A percentile compares a stretch with the other conserved stretches of the same genome.
These are phyloP conservation scores for Starmerella scarabaei DNA, from an alignment of 805 yeast species.

Conservation along the genomic window DNA sequence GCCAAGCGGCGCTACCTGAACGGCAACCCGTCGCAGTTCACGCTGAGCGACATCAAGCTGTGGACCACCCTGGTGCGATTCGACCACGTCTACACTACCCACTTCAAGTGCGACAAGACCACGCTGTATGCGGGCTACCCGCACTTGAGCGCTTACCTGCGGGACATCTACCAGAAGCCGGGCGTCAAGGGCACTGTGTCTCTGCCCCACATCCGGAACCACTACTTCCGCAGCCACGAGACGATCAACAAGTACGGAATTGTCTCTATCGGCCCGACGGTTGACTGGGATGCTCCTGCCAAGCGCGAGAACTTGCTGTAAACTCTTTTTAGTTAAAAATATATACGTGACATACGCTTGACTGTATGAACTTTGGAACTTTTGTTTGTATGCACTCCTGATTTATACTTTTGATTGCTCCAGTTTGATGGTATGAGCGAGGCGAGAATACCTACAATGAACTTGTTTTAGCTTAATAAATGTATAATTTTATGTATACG, in stretches of 20 bases:
- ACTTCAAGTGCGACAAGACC: constrained; percentile 81
- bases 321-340: not conserved
- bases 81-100: constrained; percentile 88
- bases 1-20: constrained; percentile 36
- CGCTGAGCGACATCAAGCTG: constrained; percentile 84
- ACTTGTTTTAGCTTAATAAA: too few relatives aligned
- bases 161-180: constrained; percentile 54
- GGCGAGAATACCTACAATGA: too few relatives aligned
- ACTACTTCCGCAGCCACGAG: constrained; percentile 76
- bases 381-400: too few relatives aligned
- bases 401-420: too few relatives aligned
- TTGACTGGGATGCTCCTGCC: constrained; percentile 19
- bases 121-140: constrained; percentile 75
- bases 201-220: constrained; percentile 81
- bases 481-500: too few relatives aligned
- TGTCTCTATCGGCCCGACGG: constrained; percentile 75
- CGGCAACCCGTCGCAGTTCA: constrained; percentile 53
- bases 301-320: constrained; percentile 15
- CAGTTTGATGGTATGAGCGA: too few relatives aligned
- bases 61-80: constrained; percentile 81
- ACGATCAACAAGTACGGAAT: constrained; percentile 70
- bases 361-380: not conserved
- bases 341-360: not conserved
- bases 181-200: constrained; percentile 69
- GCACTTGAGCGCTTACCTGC: constrained; percentile 61